A percentile compares a stretch with the other conserved stretches of the same genome.
These are phyloP conservation scores for Saccharum spontaneum DNA, from an alignment of 176 grass and related monocot species.

Conservation along the genomic window DNA sequence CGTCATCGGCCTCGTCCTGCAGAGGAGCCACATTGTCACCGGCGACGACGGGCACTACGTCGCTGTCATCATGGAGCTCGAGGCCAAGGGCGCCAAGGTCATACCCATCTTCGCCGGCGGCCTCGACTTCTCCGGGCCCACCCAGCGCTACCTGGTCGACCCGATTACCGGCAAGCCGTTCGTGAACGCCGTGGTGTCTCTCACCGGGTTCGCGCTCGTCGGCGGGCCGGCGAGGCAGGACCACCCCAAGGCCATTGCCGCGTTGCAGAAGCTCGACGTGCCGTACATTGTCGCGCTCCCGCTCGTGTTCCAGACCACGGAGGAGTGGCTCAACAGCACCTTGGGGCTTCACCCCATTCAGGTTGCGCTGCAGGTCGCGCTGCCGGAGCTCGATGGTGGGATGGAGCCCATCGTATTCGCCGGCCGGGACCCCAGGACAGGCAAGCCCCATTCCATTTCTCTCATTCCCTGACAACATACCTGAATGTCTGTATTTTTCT, in stretches of 20 bases:
- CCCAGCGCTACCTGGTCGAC: slow-evolving; percentile 69
- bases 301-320: slow-evolving; percentile 97
- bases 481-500: neutral
- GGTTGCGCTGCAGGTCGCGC: slow-evolving; percentile 95
- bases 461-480: neutral
- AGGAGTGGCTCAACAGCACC: slow-evolving; percentile 98
- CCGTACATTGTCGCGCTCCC: slow-evolving; percentile 98
- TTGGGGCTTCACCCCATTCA: slow-evolving; percentile 94
- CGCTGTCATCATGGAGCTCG: slow-evolving; percentile 97
- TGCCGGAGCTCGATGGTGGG: slow-evolving; percentile 90
- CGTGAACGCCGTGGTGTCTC: slow-evolving; percentile 79
- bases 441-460: slow-evolving; percentile 18
- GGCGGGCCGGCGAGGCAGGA: slow-evolving; percentile 96
- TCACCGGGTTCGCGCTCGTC: slow-evolving; percentile 95
- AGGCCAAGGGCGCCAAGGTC: slow-evolving; percentile 90
- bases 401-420: slow-evolving; percentile 99
- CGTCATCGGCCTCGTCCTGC: slow-evolving; percentile 74
- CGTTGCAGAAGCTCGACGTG: slow-evolving; percentile 90
- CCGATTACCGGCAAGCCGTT: slow-evolving; percentile 78
- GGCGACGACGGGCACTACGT: slow-evolving; percentile 96
- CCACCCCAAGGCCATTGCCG: slow-evolving; percentile 85
- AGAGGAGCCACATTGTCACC: slow-evolving; percentile 97
- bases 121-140: slow-evolving; percentile 77
- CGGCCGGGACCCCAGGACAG: slow-evolving; percentile 83
- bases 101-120: slow-evolving; percentile 91